phyloP scores from a whole-genome alignment of 2,329 filamentous ascomycete species.

The Orbilia brochopaga region DNA sequence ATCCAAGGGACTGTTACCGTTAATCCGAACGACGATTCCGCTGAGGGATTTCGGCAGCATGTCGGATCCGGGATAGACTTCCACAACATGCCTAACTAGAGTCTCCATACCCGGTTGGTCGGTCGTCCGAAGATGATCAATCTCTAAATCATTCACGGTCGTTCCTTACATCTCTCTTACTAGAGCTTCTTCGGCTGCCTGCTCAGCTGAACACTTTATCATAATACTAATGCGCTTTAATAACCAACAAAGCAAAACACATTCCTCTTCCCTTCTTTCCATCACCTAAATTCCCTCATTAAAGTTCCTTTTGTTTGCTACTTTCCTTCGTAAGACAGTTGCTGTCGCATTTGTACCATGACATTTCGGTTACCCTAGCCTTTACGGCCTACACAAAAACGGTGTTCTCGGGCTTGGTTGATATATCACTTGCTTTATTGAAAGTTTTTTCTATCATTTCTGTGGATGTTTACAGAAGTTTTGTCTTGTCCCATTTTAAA shows the following conservation, averaged over 20 bases:
- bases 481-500: not conserved
- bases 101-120: not conserved
- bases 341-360: slow-evolving; percentile 36
- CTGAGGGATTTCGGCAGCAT: slow-evolving; percentile 42
- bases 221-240: slow-evolving; percentile 23
- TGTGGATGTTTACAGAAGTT: not conserved
- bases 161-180: not conserved
- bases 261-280: not conserved
- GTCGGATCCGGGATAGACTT: slow-evolving; percentile 33
- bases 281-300: not conserved
- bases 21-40: slow-evolving; percentile 53
- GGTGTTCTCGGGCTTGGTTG: slow-evolving; percentile 41
- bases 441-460: slow-evolving; percentile 2
- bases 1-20: slow-evolving; percentile 54
- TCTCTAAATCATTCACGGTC: slow-evolving; percentile 1
- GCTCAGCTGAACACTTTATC: slow-evolving; percentile 20
- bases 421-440: slow-evolving; percentile 6
- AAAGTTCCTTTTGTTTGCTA: slow-evolving; percentile 18
- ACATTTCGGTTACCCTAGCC: slow-evolving; percentile 28
- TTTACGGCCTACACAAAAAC: slow-evolving; percentile 28
- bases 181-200: slow-evolving; percentile 1
- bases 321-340: slow-evolving; percentile 4
- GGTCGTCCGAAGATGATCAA: not conserved
- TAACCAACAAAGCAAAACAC: slow-evolving; percentile 6
- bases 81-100: slow-evolving; percentile 25